Conservation (phyloP, 805 yeast species). For the Ogataea allantospora region DNA sequence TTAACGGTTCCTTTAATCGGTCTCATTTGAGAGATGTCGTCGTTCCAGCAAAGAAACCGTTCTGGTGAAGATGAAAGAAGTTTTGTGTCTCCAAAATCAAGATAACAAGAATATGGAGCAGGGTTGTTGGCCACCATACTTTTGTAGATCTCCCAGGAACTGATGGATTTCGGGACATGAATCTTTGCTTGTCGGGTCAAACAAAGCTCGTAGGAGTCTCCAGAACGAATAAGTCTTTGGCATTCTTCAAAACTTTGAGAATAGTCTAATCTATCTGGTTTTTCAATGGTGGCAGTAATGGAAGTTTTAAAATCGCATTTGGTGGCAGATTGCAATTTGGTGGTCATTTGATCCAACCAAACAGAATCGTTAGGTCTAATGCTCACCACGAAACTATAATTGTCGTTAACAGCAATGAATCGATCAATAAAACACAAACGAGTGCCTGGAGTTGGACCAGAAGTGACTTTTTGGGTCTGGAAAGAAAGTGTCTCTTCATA, state of each 20-base stretch:
- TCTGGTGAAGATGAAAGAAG: conserved; percentile 93
- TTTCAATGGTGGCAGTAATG: conserved; percentile 31
- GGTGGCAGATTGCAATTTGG: background rate
- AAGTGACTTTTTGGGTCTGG: conserved; percentile 39
- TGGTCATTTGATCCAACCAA: conserved; percentile 35
- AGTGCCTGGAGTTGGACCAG: conserved; percentile 60
- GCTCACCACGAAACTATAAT: conserved; percentile 51
- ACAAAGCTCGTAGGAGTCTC: conserved; percentile 94
- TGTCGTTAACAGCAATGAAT: conserved; percentile 54
- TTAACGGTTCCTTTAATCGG: conserved; percentile 96
- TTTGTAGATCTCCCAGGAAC: conserved; percentile 81
- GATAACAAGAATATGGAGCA: conserved; percentile 85
- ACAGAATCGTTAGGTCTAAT: conserved; percentile 39
- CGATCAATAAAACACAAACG: conserved; percentile 71
- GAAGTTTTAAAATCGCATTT: background rate
- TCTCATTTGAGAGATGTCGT: conserved; percentile 65
- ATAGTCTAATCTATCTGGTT: conserved; percentile 58
- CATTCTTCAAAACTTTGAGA: conserved; percentile 55
- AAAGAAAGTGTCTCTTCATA: conserved; percentile 75
- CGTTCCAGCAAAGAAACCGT: conserved; percentile 80
- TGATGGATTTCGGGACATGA: conserved; percentile 44
- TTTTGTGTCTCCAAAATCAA: conserved; percentile 63
- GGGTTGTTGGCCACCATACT: conserved; percentile 73
- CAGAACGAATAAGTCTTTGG: conserved; percentile 65
- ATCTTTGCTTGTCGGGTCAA: conserved; percentile 74